Conservation (phyloP, 2,329 filamentous ascomycete species). For the Beauveria medogensis region DNA sequence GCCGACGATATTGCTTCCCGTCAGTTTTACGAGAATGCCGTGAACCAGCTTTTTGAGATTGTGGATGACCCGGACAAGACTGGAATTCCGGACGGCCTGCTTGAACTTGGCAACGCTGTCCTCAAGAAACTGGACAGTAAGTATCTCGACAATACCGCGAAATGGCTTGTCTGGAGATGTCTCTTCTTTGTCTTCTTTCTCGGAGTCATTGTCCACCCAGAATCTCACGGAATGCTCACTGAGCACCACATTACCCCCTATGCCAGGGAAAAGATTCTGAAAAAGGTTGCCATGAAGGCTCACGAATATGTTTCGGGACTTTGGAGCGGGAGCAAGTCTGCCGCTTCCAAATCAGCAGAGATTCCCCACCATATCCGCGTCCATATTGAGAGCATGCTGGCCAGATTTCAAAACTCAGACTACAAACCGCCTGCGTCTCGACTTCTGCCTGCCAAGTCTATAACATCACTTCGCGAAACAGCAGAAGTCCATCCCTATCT, state of each 20-base stretch:
- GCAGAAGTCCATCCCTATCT: constrained; percentile 72
- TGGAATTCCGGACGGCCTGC: constrained; percentile 76
- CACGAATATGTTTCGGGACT: constrained; percentile 74
- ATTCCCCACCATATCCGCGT: constrained; percentile 54
- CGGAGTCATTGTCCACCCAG: constrained; percentile 78
- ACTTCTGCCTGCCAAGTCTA: constrained; percentile 61
- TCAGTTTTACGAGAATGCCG: constrained; percentile 79
- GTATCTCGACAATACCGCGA: constrained; percentile 64
- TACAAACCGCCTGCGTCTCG: constrained; percentile 44
- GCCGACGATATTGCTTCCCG: constrained; percentile 78
- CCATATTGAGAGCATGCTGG: constrained; percentile 65
- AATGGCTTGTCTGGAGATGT: constrained; percentile 84
- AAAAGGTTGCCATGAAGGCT: constrained; percentile 71
- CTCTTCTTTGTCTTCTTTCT: constrained; percentile 83
- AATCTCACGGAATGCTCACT: constrained; percentile 70
- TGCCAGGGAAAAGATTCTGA: constrained; percentile 72
- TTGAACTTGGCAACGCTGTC: constrained; percentile 80
- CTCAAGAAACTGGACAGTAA: constrained; percentile 67
- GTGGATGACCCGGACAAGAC: constrained; percentile 77
- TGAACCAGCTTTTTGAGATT: constrained; percentile 74
- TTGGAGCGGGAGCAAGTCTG: constrained; percentile 58
- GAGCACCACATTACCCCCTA: constrained; percentile 91
- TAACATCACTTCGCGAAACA: constrained; percentile 67
- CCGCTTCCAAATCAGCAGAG: constrained; percentile 36
- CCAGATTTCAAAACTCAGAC: constrained; percentile 50